Percentiles rank a stretch among this genome's conserved stretches.
Evolutionary conservation across 495 filamentous ascomycete genomes (phyloP).

Genomic region (Rhypophila decipiens): DNA sequence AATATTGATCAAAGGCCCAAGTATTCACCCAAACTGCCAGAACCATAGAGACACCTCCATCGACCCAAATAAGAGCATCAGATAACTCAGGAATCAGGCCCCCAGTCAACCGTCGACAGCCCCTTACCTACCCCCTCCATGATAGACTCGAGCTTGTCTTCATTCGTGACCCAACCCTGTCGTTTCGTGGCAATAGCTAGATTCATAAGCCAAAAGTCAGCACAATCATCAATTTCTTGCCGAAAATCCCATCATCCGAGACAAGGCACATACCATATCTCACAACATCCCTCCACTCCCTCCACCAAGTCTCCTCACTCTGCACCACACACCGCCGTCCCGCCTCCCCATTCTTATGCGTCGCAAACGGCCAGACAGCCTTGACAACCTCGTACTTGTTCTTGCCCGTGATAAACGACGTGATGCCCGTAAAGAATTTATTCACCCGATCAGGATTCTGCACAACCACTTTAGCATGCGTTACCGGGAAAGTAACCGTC

Average conservation of each 20-base stretch:
- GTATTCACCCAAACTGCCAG: too few relatives aligned
- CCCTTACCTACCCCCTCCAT: constrained; percentile 36
- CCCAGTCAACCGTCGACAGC: constrained; percentile 31
- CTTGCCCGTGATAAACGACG: constrained; percentile 37
- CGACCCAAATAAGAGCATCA: too few relatives aligned
- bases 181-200: constrained; percentile 35
- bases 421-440: constrained; percentile 37
- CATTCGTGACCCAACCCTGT: constrained; percentile 44
- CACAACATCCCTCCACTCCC: constrained; percentile 41
- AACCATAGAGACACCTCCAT: too few relatives aligned
- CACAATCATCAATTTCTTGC: too few relatives aligned
- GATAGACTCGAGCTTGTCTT: constrained; percentile 44
- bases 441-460: constrained; percentile 42
- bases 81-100: constrained; percentile 19
- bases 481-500: constrained; percentile 43
- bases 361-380: constrained; percentile 43
- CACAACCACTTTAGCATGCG: constrained; percentile 41
- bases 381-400: constrained; percentile 44
- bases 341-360: constrained; percentile 29
- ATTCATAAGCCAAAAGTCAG: constrained; percentile 1
- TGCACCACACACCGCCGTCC: constrained; percentile 39
- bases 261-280: constrained; percentile 24
- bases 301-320: constrained; percentile 50
- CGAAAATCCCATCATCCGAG: too few relatives aligned
- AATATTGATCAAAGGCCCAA: too few relatives aligned